A percentile compares a stretch with the other conserved stretches of the same genome.
Evolutionary conservation across 805 yeast genomes (phyloP).

Genomic region (Candida nemodendra): DNA sequence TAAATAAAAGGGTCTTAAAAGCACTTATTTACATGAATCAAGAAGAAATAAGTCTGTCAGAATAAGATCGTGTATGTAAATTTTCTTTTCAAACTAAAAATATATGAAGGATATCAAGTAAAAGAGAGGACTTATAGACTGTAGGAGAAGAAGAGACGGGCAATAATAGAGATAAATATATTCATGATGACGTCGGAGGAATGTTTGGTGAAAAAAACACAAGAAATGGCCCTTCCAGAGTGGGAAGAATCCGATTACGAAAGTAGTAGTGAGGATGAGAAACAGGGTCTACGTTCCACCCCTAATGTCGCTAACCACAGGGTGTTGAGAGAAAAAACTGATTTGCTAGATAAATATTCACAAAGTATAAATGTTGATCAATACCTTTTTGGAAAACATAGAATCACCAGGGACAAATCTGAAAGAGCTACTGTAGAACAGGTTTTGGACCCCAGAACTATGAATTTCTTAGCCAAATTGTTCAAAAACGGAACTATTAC

Average conservation of each 20-base stretch:
- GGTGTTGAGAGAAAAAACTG: constrained; percentile 38
- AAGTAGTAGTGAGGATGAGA: constrained; percentile 9
- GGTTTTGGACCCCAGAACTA: constrained; percentile 92
- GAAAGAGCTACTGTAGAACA: constrained; percentile 97
- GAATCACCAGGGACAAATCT: constrained; percentile 74
- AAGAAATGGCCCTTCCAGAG: no score
- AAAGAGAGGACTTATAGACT: no score
- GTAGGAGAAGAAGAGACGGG: no score
- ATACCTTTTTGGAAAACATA: constrained; percentile 52
- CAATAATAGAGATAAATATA: constrained; percentile 12
- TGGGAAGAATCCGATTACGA: constrained; percentile 14
- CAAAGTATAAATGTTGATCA: constrained; percentile 65
- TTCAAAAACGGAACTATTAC: constrained; percentile 82
- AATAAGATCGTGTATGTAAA: neutral
- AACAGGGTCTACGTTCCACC: no score
- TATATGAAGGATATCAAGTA: no score
- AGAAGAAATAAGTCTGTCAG: constrained; percentile 1
- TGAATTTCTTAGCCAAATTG: constrained; percentile 75
- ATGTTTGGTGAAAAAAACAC: no score
- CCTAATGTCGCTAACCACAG: constrained; percentile 3
- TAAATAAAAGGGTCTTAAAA: no score
- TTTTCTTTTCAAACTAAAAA: neutral
- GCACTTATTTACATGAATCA: no score
- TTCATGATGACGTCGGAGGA: no score
- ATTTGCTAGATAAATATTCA: constrained; percentile 60